Evolutionary conservation across 257 asterid species (phyloP), one percentile per base, ranked within the genome.

Genomic region (Coffea eugenioides): DNA sequence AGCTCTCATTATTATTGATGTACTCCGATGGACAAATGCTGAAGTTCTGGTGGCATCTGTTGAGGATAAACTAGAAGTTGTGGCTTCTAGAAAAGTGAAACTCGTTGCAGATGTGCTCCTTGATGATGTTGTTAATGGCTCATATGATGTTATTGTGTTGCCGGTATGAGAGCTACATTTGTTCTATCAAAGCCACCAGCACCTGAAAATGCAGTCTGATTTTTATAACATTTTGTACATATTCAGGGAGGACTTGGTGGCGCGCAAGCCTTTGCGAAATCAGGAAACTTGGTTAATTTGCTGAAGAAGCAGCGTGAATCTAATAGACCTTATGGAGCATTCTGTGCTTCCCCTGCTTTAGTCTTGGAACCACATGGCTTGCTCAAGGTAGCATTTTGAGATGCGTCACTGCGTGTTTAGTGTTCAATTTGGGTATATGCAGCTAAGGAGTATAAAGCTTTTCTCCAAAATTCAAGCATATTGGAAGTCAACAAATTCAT

Each of bases 201-300:
- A 21, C 65, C 36, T 65, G 45, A 20, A 45, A 79, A 71, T 41
- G 5, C 13, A 23, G 39, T 39, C 20, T 43, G 52, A 16, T 20
- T 45, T 69, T 74, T 74, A 11, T 56, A 4, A 31, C 56, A 43
- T 59, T 46, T 8, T 48, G 48, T 31, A 20, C 34, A 15, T 27
- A 57, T 77, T 61, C 89, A 95, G 99, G 98, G 99, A 20, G 99
- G 99, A 80, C 91, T 93, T 68, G 97, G 97, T 75, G 99, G 99
- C 77, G 98, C 99, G 25, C 89, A 95, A 88, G 90, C 97, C 75
- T 95, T 93, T 87, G 85, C 97, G 48, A 82, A 86, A 31, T 92
- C 99, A 36, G 96, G 86, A 78, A 90, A 91, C 88, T 86, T 95
- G 34, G 91, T 92, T 54, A 81, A 90, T 79, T 79, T 88, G 85